phyloP scores from a whole-genome alignment of 2,329 filamentous ascomycete species.

The Hypoxylon sp. region DNA sequence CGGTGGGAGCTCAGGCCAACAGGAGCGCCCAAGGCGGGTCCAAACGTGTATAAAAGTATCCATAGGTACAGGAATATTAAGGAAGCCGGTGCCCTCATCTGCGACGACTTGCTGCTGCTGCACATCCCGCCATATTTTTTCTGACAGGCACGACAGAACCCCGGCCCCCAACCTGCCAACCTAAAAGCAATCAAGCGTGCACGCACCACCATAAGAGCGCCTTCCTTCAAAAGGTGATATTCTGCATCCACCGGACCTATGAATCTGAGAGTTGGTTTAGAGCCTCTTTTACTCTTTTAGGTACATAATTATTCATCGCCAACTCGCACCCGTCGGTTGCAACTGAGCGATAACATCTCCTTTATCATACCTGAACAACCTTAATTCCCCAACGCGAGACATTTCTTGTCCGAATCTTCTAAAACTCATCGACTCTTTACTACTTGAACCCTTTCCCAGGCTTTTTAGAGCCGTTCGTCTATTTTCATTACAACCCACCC shows the following conservation, averaged over 20 bases:
- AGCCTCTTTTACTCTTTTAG: conserved; percentile 38
- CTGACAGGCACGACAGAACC: conserved; percentile 42
- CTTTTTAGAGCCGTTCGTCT: conserved; percentile 9
- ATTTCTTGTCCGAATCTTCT: conserved; percentile 6
- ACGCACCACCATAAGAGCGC: conserved; percentile 32
- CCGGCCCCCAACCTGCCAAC: conserved; percentile 26
- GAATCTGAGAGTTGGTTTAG: conserved; percentile 21
- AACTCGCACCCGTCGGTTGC: not conserved
- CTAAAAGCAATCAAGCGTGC: conserved; percentile 33
- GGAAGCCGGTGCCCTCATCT: conserved; percentile 48
- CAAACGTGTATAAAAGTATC: conserved; percentile 50
- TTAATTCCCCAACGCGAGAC: conserved; percentile 9
- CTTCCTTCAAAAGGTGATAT: conserved; percentile 18
- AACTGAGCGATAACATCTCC: not conserved
- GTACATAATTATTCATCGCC: conserved; percentile 24
- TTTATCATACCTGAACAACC: not conserved
- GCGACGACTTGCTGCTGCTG: conserved; percentile 45
- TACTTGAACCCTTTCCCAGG: not conserved
- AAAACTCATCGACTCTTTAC: not conserved
- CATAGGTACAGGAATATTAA: conserved; percentile 49
- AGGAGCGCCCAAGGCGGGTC: conserved; percentile 40
- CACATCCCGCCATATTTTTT: conserved; percentile 44
- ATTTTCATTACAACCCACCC: conserved; percentile 11
- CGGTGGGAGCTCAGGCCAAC: conserved; percentile 45
- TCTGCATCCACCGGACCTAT: conserved; percentile 31